Conservation (phyloP, 2,329 filamentous ascomycete species). For the Emericellopsis cladophorae region DNA sequence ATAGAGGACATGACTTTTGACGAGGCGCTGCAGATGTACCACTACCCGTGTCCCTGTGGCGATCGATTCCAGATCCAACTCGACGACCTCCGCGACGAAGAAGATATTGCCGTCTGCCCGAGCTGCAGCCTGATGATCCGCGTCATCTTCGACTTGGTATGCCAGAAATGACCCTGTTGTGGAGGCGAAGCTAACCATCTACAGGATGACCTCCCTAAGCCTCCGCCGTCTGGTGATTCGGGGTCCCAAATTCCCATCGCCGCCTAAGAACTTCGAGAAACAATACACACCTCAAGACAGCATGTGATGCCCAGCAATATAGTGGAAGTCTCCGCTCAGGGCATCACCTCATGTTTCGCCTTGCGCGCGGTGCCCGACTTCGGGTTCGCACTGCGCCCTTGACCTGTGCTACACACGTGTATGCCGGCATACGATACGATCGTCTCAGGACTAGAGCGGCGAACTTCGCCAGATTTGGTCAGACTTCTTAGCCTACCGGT, state of each 20-base stretch:
- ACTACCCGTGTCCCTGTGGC: conserved; percentile 94
- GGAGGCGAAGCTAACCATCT: background rate
- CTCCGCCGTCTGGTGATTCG: conserved; percentile 15
- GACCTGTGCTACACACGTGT: too few relatives aligned
- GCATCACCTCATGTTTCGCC: too few relatives aligned
- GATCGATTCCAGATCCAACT: conserved; percentile 90
- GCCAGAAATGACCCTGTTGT: background rate
- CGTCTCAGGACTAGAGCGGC: too few relatives aligned
- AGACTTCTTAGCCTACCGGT: too few relatives aligned
- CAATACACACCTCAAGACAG: too few relatives aligned
- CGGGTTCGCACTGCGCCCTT: too few relatives aligned
- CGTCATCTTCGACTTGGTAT: conserved; percentile 80
- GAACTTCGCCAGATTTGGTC: too few relatives aligned
- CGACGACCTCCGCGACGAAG: conserved; percentile 71
- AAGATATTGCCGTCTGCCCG: conserved; percentile 93
- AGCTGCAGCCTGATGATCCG: conserved; percentile 95
- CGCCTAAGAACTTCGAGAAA: conserved; percentile 13
- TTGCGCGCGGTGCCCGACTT: too few relatives aligned
- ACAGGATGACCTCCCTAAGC: conserved; percentile 32
- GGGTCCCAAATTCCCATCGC: conserved; percentile 24
- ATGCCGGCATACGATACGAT: too few relatives aligned
- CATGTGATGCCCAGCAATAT: too few relatives aligned
- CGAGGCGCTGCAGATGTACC: conserved; percentile 70
- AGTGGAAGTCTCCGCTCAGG: too few relatives aligned
- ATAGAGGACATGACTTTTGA: conserved; percentile 98